A percentile compares a stretch with the other conserved stretches of the same genome.
phyloP scores from a whole-genome alignment of 129 eudicot species.

The Saposhnikovia divaricata region DNA sequence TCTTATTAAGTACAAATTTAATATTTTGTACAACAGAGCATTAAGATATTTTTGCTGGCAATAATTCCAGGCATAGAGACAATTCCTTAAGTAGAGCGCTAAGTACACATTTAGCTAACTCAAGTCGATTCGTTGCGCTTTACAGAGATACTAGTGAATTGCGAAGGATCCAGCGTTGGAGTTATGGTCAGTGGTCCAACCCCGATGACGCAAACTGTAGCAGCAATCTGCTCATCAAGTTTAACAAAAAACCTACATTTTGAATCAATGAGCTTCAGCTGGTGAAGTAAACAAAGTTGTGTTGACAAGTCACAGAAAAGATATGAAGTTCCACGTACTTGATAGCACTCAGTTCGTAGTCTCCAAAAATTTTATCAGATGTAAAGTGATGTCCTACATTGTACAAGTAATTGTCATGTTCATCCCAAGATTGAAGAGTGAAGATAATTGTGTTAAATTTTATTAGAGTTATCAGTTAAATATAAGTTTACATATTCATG shows the following conservation, averaged over 20 bases:
- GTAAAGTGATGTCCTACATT: not conserved
- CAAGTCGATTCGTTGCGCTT: not conserved
- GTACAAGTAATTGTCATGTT: not conserved
- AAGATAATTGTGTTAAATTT: not conserved
- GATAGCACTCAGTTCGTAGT: not conserved
- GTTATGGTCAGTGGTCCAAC: slow-evolving; percentile 56
- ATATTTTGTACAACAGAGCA: too few relatives aligned
- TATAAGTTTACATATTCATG: too few relatives aligned
- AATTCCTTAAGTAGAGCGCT: not conserved
- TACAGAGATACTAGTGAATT: slow-evolving; percentile 41
- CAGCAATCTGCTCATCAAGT: slow-evolving; percentile 53
- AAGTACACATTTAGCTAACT: not conserved
- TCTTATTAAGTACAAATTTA: too few relatives aligned
- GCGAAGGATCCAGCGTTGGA: slow-evolving; percentile 42
- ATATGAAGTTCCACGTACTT: not conserved
- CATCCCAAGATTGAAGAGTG: not conserved
- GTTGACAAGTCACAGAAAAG: not conserved
- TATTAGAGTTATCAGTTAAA: not conserved
- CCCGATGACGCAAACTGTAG: slow-evolving; percentile 57
- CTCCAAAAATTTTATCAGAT: not conserved
- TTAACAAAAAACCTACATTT: slow-evolving; percentile 34
- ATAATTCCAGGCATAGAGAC: too few relatives aligned
- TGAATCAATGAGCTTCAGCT: slow-evolving; percentile 61
- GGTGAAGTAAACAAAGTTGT: slow-evolving; percentile 28
- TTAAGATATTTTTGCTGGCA: not conserved